Percentiles rank a stretch among this genome's conserved stretches.
phyloP scores from a whole-genome alignment of 345 rosid species.

The Syzygium jambos region DNA sequence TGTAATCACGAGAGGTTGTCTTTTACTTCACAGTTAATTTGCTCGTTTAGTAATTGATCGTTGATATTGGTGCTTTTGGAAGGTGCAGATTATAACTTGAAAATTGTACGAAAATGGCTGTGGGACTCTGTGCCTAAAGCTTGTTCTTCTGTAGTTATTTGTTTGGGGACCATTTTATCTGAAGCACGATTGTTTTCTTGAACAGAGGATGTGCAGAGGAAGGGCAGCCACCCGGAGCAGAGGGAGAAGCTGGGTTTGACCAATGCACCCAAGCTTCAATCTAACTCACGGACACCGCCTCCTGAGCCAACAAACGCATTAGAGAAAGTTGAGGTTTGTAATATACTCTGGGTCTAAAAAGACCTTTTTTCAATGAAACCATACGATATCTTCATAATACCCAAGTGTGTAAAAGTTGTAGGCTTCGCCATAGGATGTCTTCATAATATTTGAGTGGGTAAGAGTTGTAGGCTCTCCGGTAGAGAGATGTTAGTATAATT shows the following conservation, averaged over 20 bases:
- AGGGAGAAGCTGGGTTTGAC: conserved; percentile 79
- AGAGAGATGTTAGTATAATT: not conserved
- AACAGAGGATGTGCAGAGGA: conserved; percentile 50
- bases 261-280: conserved; percentile 28
- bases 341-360: not conserved
- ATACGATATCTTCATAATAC: not conserved
- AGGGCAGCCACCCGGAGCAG: conserved; percentile 68
- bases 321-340: conserved; percentile 78
- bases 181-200: conserved; percentile 2
- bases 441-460: not conserved
- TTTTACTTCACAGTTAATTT: not conserved
- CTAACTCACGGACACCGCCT: conserved; percentile 29
- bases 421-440: not conserved
- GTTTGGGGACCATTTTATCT: not conserved
- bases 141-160: not conserved
- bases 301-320: conserved; percentile 54
- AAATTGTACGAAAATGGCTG: not conserved
- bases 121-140: not conserved
- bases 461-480: not conserved
- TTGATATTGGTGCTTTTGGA: not conserved
- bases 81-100: not conserved
- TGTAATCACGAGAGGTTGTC: conserved; percentile 48
- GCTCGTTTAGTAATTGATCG: not conserved
- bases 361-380: not conserved
- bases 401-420: not conserved